These are phyloP conservation scores for Rubia peregrina DNA, from an alignment of 305 asterid genomes.

Conservation along the genomic window DNA sequence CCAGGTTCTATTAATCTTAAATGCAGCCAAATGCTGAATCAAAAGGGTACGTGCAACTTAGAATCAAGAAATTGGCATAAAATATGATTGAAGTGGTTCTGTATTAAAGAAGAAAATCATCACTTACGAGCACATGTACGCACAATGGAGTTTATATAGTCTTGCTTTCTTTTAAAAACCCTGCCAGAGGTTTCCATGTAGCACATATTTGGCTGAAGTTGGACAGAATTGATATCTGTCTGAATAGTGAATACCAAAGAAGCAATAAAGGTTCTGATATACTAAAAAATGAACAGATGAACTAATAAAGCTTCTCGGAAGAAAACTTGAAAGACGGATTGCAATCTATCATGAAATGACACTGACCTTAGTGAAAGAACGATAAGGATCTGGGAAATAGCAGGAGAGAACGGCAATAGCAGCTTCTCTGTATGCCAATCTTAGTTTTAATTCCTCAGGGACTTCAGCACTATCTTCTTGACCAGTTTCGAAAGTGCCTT, in stretches of 20 bases:
- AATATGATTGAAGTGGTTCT: not conserved
- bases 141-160: conserved; percentile 72
- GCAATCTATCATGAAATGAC: conserved; percentile 4
- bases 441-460: conserved; percentile 87
- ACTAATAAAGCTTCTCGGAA: conserved; percentile 12
- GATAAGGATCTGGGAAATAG: conserved; percentile 74
- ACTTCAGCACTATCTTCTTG: conserved; percentile 90
- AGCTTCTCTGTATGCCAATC: conserved; percentile 97
- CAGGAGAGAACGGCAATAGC: conserved; percentile 96
- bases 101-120: conserved; percentile 7
- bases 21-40: not conserved
- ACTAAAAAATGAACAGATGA: not conserved
- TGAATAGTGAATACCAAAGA: conserved; percentile 32
- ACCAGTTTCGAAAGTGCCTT: conserved; percentile 98
- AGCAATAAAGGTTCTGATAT: conserved; percentile 7
- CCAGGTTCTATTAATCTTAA: not conserved
- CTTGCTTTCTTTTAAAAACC: conserved; percentile 72
- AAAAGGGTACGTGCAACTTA: not conserved
- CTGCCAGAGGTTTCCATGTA: conserved; percentile 63
- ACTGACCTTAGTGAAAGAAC: conserved; percentile 58
- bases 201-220: conserved; percentile 76
- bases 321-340: conserved; percentile 9
- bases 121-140: conserved; percentile 98
- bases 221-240: conserved; percentile 86
- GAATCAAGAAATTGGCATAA: conserved; percentile 7